A percentile compares a stretch with the other conserved stretches of the same genome.
These are phyloP conservation scores for Diplodia sapinea DNA, from an alignment of 2,329 filamentous ascomycete species.

Conservation along the genomic window DNA sequence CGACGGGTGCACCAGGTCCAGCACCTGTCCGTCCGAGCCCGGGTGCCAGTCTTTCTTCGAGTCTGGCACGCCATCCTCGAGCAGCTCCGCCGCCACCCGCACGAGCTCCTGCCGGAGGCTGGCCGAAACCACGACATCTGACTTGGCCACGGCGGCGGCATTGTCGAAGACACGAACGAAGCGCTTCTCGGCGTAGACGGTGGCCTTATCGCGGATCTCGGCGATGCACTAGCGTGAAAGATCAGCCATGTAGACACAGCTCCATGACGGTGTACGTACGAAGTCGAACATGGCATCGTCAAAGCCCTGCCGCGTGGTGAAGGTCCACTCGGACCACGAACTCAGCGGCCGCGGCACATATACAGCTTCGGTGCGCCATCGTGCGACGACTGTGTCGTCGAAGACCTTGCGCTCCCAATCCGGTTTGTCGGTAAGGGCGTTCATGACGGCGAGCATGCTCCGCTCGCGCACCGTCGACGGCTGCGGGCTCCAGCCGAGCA, in stretches of 20 bases:
- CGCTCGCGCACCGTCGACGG: conserved; percentile 47
- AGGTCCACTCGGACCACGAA: not conserved
- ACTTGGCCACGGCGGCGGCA: conserved; percentile 57
- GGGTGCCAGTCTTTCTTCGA: conserved; percentile 66
- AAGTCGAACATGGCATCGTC: conserved; percentile 32
- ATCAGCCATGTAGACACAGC: not conserved
- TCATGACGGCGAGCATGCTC: conserved; percentile 49
- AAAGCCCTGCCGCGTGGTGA: conserved; percentile 29
- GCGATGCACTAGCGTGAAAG: conserved; percentile 39
- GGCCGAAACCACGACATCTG: conserved; percentile 53
- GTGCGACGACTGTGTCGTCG: conserved; percentile 40
- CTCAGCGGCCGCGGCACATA: not conserved
- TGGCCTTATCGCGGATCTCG: conserved; percentile 59
- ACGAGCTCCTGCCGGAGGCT: conserved; percentile 51
- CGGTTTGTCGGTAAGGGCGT: conserved; percentile 49
- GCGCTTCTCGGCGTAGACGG: conserved; percentile 47
- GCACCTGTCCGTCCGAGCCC: conserved; percentile 59
- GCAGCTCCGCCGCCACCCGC: conserved; percentile 46
- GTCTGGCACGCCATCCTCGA: conserved; percentile 58
- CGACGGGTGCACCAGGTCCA: conserved; percentile 67
- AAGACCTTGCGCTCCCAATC: conserved; percentile 51
- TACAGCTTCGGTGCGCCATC: conserved; percentile 43
- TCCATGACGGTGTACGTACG: conserved; percentile 16
- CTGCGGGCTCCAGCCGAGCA: conserved; percentile 43
- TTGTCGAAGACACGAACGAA: conserved; percentile 55